Evolutionary conservation across 192 early-diverging fungal species (phyloP).

Genomic region (Umbelopsis sp.): DNA sequence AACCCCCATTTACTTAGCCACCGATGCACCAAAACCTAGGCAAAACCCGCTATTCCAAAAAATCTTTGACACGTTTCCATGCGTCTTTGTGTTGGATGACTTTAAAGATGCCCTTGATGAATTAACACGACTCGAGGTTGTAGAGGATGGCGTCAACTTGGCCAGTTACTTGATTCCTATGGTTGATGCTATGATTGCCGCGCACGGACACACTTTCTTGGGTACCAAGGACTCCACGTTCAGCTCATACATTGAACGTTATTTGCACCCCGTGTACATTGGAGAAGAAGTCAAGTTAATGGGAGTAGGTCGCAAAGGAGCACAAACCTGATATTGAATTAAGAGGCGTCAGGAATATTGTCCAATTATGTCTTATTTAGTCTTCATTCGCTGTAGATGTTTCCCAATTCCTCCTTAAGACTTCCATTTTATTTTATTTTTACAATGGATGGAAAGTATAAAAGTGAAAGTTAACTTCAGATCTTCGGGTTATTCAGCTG

Average conservation of each 20-base stretch:
- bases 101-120: conserved; percentile 42
- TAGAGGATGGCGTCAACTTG: conserved; percentile 47
- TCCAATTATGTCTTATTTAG: background rate
- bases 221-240: conserved; percentile 54
- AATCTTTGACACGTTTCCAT: conserved; percentile 50
- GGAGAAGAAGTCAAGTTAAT: conserved; percentile 22
- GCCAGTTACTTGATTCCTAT: conserved; percentile 53
- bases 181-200: conserved; percentile 53
- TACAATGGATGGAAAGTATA: no score
- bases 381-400: no score
- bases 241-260: conserved; percentile 44
- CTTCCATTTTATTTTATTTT: no score
- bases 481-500: no score
- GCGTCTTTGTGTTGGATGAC: conserved; percentile 50
- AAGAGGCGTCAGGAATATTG: background rate
- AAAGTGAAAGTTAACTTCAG: no score
- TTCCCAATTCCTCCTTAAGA: no score
- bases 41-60: conserved; percentile 48
- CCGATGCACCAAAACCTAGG: conserved; percentile 49
- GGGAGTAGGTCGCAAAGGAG: conserved; percentile 17
- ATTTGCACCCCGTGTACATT: conserved; percentile 39
- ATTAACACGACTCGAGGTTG: conserved; percentile 26
- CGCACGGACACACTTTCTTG: conserved; percentile 51
- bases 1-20: conserved; percentile 55
- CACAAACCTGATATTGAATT: background rate